Evolutionary conservation across 2,329 filamentous ascomycete genomes (phyloP).

Genomic region (Hortaea werneckii): DNA sequence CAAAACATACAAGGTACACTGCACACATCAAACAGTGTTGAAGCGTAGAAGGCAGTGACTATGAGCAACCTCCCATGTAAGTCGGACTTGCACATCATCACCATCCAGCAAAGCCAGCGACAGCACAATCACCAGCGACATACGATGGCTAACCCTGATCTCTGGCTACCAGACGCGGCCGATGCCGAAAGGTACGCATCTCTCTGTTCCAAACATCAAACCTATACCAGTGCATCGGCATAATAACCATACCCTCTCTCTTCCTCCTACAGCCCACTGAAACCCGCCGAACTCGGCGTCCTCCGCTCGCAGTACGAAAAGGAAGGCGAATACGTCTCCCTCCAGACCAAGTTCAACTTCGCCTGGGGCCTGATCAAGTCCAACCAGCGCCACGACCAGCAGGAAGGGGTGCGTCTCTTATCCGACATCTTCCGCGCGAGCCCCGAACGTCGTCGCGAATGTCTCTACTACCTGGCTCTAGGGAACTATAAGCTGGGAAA

Average conservation of each 20-base stretch:
- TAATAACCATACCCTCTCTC: background rate
- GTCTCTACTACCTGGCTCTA: conserved; percentile 92
- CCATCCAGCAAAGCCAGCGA: background rate
- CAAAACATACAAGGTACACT: too few relatives aligned
- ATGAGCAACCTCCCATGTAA: conserved; percentile 37
- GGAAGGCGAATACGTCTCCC: conserved; percentile 89
- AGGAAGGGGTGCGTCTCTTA: conserved; percentile 85
- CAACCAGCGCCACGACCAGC: conserved; percentile 70
- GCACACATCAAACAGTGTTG: too few relatives aligned
- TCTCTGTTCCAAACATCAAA: background rate
- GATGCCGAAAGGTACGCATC: conserved; percentile 76
- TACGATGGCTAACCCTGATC: conserved; percentile 15
- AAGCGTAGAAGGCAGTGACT: background rate
- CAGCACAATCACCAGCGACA: background rate
- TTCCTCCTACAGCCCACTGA: conserved; percentile 57
- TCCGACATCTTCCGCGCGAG: conserved; percentile 93
- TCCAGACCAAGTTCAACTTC: conserved; percentile 99
- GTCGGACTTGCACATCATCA: conserved; percentile 9
- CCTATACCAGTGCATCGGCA: background rate
- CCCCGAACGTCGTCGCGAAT: conserved; percentile 89
- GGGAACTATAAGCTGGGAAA: conserved; percentile 98
- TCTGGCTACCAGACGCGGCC: conserved; percentile 63
- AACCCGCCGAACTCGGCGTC: conserved; percentile 84
- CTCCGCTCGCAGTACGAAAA: conserved; percentile 92
- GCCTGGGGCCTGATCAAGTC: conserved; percentile 99